Base-by-base conservation (phyloP, 805 yeast species). In the Saccharomycopsis sp. region DNA sequence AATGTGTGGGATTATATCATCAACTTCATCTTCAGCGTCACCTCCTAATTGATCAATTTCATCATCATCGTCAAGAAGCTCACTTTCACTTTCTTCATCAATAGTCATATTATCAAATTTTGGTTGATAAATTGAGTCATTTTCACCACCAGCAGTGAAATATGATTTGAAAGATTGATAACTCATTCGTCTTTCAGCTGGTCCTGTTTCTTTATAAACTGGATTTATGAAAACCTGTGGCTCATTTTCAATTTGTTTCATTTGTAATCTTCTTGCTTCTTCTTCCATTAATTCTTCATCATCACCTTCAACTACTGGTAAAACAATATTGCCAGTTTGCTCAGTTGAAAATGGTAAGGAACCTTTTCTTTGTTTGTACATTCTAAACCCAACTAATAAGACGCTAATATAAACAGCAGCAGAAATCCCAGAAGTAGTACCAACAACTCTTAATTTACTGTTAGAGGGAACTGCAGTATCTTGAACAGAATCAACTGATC, bases 381-480 rank as follows among this genome's bases (percentile, higher is more conserved):
- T 47, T 31, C 55, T 49, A 52, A 58, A 59, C 2, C 59, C 65
- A 13, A 52, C 57, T 11, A 52, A 46, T 23, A 59, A 33, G 22
- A 56, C 57, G 21, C 45, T 38, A 21, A 49, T 49, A 21, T 49
- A 49, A 19, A 46, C 51, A 19, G 51, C 52, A 20, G 52, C 52
- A 40, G 51, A 46, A 13, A 51, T 41, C 14, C 50, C 47, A 4
- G 59, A 38, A 17, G 45, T 50, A 3, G 44, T 59, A 19, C 61
- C 53, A 34, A 48, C 56, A 29, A 95, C 96, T 23, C 48, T 59
- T 24, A 64, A 58, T 19, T 57, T 60, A 11, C 64, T 49, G 26
- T 62, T 54, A 24, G 63, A 63, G 20, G 50, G 53, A 33, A 53
- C 56, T 42, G 62, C 56, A 17, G 66, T 54, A 27, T 51, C 37